phyloP scores from a whole-genome alignment of 352 stramenopile species.

The Phytophthora constricta region DNA sequence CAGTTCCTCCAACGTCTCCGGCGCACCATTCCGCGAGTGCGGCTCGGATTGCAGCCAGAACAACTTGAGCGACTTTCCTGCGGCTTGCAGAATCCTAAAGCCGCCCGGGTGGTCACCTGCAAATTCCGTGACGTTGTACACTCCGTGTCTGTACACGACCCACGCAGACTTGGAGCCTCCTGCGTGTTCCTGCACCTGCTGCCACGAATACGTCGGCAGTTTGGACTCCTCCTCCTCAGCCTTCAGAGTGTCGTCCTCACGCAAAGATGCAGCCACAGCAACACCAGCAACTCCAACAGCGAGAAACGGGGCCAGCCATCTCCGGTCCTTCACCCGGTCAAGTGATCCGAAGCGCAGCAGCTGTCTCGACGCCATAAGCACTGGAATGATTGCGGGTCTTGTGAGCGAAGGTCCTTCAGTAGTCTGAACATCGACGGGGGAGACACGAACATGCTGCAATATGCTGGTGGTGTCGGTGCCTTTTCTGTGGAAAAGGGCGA shows the following conservation, averaged over 20 bases:
- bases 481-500: neutral
- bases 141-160: slow-evolving; percentile 30
- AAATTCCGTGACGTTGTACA: slow-evolving; percentile 39
- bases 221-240: slow-evolving; percentile 6
- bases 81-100: slow-evolving; percentile 20
- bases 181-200: slow-evolving; percentile 21
- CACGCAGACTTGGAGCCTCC: neutral
- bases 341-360: neutral
- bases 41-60: slow-evolving; percentile 33
- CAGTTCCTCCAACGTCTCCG: slow-evolving; percentile 23
- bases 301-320: no score
- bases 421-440: neutral
- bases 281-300: no score
- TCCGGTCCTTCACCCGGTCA: no score
- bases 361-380: neutral
- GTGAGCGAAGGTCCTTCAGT: neutral
- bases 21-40: slow-evolving; percentile 2
- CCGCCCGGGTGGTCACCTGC: slow-evolving; percentile 20
- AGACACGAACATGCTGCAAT: neutral
- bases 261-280: neutral
- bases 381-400: neutral
- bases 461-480: neutral
- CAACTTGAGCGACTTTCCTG: slow-evolving; percentile 30
- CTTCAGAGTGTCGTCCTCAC: neutral
- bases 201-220: slow-evolving; percentile 28